A percentile compares a stretch with the other conserved stretches of the same genome.
Evolutionary conservation across 768 basidiomycete species (phyloP).

Genomic region (Serendipita sp.): DNA sequence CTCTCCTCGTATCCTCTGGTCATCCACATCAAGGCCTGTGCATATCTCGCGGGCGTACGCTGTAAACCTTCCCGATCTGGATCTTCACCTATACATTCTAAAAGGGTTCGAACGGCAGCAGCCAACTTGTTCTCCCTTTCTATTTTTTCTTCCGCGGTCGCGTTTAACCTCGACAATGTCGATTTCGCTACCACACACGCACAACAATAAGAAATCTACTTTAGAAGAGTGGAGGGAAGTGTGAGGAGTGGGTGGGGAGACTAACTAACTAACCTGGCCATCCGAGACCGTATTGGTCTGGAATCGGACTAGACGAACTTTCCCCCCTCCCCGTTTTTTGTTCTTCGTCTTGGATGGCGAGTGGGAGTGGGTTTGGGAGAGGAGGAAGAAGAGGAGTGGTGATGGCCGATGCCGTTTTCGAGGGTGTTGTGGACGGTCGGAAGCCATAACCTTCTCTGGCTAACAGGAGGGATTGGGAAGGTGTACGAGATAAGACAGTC

Average conservation of each 20-base stretch:
- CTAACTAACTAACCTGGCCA: constrained; percentile 59
- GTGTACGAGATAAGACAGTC: too few species aligned
- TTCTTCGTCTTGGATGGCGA: neutral
- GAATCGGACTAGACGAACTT: constrained; percentile 16
- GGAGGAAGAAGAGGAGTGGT: too few species aligned
- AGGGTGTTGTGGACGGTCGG: too few species aligned
- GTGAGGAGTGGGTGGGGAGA: constrained; percentile 6
- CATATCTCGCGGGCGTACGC: constrained; percentile 88
- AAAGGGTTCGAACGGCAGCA: constrained; percentile 71
- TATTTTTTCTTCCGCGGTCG: constrained; percentile 53
- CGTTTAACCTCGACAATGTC: constrained; percentile 68
- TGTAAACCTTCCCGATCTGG: constrained; percentile 89
- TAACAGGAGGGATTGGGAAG: too few species aligned
- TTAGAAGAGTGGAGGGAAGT: neutral
- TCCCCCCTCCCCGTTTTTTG: neutral
- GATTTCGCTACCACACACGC: constrained; percentile 54
- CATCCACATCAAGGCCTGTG: constrained; percentile 97
- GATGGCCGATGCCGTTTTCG: too few species aligned
- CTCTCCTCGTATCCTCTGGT: constrained; percentile 96
- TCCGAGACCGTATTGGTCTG: constrained; percentile 64
- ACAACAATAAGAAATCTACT: neutral
- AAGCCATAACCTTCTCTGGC: too few species aligned
- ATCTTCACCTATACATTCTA: constrained; percentile 97
- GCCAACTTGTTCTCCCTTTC: constrained; percentile 64
- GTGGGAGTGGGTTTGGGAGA: too few species aligned